Evolutionary conservation across 345 rosid genomes (phyloP).

Genomic region (Limnanthes douglasii): DNA sequence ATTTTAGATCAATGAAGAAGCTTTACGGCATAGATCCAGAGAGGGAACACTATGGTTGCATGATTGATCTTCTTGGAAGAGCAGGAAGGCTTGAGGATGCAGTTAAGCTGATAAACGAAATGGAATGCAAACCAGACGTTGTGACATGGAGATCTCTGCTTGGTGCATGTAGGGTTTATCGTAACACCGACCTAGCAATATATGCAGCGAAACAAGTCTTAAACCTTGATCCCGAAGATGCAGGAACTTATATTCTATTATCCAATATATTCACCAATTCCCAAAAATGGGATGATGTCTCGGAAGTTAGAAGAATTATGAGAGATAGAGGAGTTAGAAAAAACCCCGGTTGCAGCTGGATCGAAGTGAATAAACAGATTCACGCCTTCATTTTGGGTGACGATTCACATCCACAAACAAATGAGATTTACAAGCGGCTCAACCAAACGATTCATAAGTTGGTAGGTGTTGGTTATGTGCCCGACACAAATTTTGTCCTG

Average conservation of each 20-base stretch:
- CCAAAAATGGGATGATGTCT: constrained; percentile 50
- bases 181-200: constrained; percentile 32
- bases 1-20: constrained; percentile 46
- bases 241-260: constrained; percentile 45
- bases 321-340: constrained; percentile 30
- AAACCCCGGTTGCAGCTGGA: constrained; percentile 71
- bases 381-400: constrained; percentile 56
- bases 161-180: constrained; percentile 50
- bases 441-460: constrained; percentile 24
- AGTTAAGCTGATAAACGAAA: constrained; percentile 33
- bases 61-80: constrained; percentile 67
- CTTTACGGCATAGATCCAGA: constrained; percentile 46
- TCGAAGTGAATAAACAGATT: constrained; percentile 47
- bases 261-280: constrained; percentile 62
- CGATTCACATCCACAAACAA: constrained; percentile 36
- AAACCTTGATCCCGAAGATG: constrained; percentile 39
- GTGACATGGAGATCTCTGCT: constrained; percentile 56
- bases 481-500: constrained; percentile 49
- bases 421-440: constrained; percentile 23
- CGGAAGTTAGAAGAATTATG: constrained; percentile 31
- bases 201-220: constrained; percentile 44
- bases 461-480: constrained; percentile 33
- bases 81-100: constrained; percentile 59
- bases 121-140: constrained; percentile 49
- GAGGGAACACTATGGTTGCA: constrained; percentile 61